Evolutionary conservation across 2,329 filamentous ascomycete genomes (phyloP), one percentile per base, ranked within the genome.

Genomic region (Fusarium decemcellulare): DNA sequence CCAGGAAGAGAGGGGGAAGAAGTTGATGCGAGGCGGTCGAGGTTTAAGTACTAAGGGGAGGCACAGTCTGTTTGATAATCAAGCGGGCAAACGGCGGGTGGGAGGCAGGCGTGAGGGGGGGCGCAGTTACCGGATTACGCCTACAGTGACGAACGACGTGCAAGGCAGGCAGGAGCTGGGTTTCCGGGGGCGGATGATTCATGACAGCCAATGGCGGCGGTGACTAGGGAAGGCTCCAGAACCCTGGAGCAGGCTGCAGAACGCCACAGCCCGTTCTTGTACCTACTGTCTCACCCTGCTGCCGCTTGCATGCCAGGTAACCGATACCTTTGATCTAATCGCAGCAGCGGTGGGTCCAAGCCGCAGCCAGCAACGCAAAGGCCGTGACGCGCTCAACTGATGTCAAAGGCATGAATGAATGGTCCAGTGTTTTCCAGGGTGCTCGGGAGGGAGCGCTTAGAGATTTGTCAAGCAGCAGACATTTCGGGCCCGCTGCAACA

Each of bases 201-300:
- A 80, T 78, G 40, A 46, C 70, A 77, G 72, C 79, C 73, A 76
- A 76, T 76, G 40, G 70, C 58, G 64, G 54, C 50, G 34, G 55
- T 48, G 60, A 60, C 63, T 68, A 57, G 70, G 70, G 80, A 81
- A 81, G 76, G 77, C 78, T 81, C 80, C 79, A 82, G 80, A 81
- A 81, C 43, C 69, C 61, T 64, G 53, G 63, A 67, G 72, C 67
- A 73, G 61, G 66, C 62, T 72, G 52, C 65, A 65, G 54, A 62
- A 60, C 60, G 60, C 72, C 65, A 70, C 64, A 59, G 4, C 14
- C 54, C 23, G 76, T 77, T 58, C 50, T 52, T 2, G 52, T 77
- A 78, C 76, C 51, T 60, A 23, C 18, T 23, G 18, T 23, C 18
- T 23, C 18, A 23, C 18, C 18, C 18, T 23, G 18, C 18, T 23